Conservation (phyloP, 169 alveolate species). For the Cryptosporidium baileyi region DNA sequence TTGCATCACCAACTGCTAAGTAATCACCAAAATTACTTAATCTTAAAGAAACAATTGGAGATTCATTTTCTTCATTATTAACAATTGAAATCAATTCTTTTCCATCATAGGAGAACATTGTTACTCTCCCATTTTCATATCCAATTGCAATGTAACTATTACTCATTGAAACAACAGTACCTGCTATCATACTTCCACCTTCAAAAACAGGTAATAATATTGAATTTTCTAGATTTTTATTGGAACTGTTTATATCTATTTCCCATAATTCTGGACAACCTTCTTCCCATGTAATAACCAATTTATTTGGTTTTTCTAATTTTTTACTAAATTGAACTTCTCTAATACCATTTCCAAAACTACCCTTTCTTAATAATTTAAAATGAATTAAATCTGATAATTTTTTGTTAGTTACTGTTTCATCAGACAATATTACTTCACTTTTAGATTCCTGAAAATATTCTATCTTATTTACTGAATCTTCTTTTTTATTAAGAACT, state of each 20-base stretch:
- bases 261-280: conserved; percentile 70
- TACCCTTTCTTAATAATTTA: conserved; percentile 8
- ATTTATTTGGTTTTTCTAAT: conserved; percentile 20
- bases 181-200: conserved; percentile 25
- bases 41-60: conserved; percentile 44
- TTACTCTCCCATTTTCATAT: conserved; percentile 56
- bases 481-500: too few species aligned
- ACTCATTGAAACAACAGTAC: conserved; percentile 54
- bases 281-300: conserved; percentile 64
- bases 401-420: not conserved
- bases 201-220: conserved; percentile 30
- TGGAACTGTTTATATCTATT: not conserved
- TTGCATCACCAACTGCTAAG: conserved; percentile 60
- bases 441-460: too few species aligned
- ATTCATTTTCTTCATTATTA: conserved; percentile 5
- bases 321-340: conserved; percentile 55
- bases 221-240: not conserved
- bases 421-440: not conserved
- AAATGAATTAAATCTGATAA: conserved; percentile 21
- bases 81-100: not conserved
- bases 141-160: conserved; percentile 40
- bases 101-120: conserved; percentile 33
- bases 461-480: too few species aligned
- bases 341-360: conserved; percentile 6
- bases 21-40: not conserved